Percentiles rank a stretch among this genome's conserved stretches.
Conservation (phyloP, 768 basidiomycete species). For the Leccinum uliginosum region DNA sequence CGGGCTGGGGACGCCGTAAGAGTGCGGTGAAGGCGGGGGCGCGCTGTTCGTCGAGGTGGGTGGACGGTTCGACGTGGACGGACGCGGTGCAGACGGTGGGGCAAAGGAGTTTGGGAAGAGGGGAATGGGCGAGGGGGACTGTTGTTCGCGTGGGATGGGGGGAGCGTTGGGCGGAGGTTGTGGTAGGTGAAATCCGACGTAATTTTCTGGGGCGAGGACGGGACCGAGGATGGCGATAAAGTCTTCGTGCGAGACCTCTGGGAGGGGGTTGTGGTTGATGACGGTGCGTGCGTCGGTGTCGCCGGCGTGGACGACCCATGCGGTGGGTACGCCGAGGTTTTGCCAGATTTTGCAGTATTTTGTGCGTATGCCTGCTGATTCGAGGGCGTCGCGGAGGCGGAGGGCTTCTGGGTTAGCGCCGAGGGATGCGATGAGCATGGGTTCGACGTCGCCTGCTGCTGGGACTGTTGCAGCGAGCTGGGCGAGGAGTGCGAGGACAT, state of each 20-base stretch:
- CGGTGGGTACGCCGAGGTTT: slow-evolving; percentile 67
- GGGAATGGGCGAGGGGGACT: slow-evolving; percentile 26
- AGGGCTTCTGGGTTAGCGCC: slow-evolving; percentile 68
- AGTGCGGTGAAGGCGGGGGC: slow-evolving; percentile 1
- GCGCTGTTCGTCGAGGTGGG: slow-evolving; percentile 24
- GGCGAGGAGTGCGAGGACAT: slow-evolving; percentile 65
- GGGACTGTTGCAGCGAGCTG: slow-evolving; percentile 48
- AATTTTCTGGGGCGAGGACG: slow-evolving; percentile 81
- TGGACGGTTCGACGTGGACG: slow-evolving; percentile 33
- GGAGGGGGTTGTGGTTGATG: slow-evolving; percentile 84
- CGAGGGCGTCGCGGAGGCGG: slow-evolving; percentile 60
- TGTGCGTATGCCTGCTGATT: slow-evolving; percentile 63
- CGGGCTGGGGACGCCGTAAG: slow-evolving; percentile 25
- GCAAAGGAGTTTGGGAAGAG: slow-evolving; percentile 23
- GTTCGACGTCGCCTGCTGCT: slow-evolving; percentile 31
- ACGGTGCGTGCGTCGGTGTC: slow-evolving; percentile 60
- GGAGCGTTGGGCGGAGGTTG: slow-evolving; percentile 20
- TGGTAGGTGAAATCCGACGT: slow-evolving; percentile 29
- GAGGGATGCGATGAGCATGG: slow-evolving; percentile 69
- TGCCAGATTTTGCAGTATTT: slow-evolving; percentile 73
- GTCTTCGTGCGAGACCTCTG: slow-evolving; percentile 83
- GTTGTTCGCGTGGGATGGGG: slow-evolving; percentile 17
- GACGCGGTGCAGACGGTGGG: slow-evolving; percentile 27
- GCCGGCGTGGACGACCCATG: slow-evolving; percentile 83
- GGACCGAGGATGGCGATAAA: slow-evolving; percentile 78